Conservation (phyloP, 1,284 basidiomycete species). For the Rhodotorula sp. region DNA sequence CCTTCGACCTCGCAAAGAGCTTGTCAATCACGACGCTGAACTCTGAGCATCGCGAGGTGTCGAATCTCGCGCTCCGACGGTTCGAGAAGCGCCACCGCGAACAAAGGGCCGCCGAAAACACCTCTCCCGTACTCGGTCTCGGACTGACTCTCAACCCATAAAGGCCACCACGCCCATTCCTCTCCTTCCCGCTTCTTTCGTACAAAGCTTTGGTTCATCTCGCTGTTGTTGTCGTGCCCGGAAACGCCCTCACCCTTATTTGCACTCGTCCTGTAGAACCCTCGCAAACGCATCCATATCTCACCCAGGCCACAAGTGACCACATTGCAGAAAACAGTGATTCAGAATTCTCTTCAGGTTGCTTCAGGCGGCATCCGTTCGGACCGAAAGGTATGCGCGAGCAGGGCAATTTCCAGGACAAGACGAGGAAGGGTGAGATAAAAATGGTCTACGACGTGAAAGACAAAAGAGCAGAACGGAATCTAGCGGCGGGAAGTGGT, state of each 20-base stretch:
- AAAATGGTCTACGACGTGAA: background rate
- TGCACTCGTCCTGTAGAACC: no score
- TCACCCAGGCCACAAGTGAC: no score
- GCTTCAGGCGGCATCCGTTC: no score
- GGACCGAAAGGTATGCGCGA: background rate
- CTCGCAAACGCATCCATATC: no score
- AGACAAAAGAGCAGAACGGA: background rate
- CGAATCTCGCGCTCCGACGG: conserved; percentile 19
- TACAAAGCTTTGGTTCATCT: no score
- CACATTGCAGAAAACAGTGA: no score
- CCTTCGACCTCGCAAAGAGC: background rate
- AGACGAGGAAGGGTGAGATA: no score
- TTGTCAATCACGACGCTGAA: background rate
- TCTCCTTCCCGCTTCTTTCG: background rate
- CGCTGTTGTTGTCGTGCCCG: no score
- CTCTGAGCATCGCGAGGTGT: background rate
- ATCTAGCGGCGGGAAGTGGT: background rate
- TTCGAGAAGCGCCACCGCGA: conserved; percentile 2
- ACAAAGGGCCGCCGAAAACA: background rate
- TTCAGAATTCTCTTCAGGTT: no score
- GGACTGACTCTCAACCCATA: background rate
- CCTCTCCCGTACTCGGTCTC: background rate
- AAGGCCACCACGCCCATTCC: background rate
- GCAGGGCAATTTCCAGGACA: background rate
- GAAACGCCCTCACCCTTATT: no score